Base-by-base conservation (phyloP, 169 alveolate genomes). In the Eimeria maxima region DNA sequence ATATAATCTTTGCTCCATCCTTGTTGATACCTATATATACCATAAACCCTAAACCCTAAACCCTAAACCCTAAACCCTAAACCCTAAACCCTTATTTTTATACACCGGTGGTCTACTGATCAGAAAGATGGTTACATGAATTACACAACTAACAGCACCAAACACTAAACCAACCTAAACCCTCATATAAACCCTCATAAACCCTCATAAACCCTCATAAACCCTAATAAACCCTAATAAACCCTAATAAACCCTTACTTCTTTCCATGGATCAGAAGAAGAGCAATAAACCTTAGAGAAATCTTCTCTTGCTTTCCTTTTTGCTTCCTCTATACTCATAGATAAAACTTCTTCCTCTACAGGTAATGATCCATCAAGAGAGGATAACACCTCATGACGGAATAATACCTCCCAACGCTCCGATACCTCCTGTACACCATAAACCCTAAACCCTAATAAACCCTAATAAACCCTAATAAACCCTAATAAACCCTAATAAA, bases 231-330 rank as follows among this genome's bases (percentile, higher is more conserved):
- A 11, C 57, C 5, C 47, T 24, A 69, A 14, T 24, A 69, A 22
- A 69, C 81, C 81, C 81, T 22, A 69, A n/a, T 33, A 69, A 69
- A 14, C 42, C 44, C 55, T 18, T 50, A 89, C 95, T 57, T 89
- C 47, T 33, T 89, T 73, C 95, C 95, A 89, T 38, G 95, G 95
- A 4, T 73, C 86, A 11, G 95, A 44, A 22, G 55, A 33, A 3
- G 95, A 42, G 88, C 95, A 89, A 74, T 89, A 89, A 42, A 89
- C 42, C 88, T 33, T 55, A 47, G 45, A 22, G n/a, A 89, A 33
- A 29, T 89, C 95, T 11, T 89, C 67, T 67, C 78, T 16, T 53
- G 95, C 95, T 27, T 71, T 74, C 11, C 47, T 53, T 50, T 44
- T 71, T 45, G 53, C 80, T 53, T 89, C 53, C 27, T 67, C 57